Evolutionary conservation across 1,139 yeast species (phyloP), one percentile per base, ranked within the genome.

Genomic region (Lodderomyces elongisporus): DNA sequence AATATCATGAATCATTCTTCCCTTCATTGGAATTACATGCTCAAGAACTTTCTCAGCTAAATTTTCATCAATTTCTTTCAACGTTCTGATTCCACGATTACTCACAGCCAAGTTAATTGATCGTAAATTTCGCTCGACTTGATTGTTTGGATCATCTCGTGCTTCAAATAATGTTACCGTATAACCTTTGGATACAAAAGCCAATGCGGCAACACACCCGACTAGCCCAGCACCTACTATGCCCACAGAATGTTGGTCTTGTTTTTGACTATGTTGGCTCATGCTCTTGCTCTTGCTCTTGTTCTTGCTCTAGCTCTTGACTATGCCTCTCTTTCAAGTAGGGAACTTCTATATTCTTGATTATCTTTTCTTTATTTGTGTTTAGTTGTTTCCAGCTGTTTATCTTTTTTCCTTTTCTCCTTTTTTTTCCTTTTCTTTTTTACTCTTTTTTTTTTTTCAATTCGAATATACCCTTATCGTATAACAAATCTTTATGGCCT

Each of bases 51-150:
- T 54, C 0, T 60, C 58, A 6, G 83, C 76, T 66, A 87, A 66
- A 8, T 58, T 70, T 1, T 60, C 54, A 49, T 83, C 88, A 3
- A 88, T 78, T 35, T 66, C 66, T 33, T 68, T 61, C 49, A 89
- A 57, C 0, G 95, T 85, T 21, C 70, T 58, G 36, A 88, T 79
- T 0, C 96, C 96, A 37, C 96, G 68, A 36, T 78, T 80, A 35
- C 94, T 81, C 12, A 89, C 84, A 0, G 96, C 96, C 44, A 89
- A 66, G 51, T 89, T 89, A 52, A 89, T 88, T 4, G 95, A 84
- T 40, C 85, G 59, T 25, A 80, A 59, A 41, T 70, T 65, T 35
- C 58, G 57, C 15, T 41, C 30, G 12, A 39, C 29, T 5, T 37
- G 32, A 35, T 59, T 58, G 26, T 24, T 33, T 9, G 72, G 74